Base-by-base conservation (phyloP, 2,329 filamentous ascomycete genomes). In the Xylariaceae sp. region DNA sequence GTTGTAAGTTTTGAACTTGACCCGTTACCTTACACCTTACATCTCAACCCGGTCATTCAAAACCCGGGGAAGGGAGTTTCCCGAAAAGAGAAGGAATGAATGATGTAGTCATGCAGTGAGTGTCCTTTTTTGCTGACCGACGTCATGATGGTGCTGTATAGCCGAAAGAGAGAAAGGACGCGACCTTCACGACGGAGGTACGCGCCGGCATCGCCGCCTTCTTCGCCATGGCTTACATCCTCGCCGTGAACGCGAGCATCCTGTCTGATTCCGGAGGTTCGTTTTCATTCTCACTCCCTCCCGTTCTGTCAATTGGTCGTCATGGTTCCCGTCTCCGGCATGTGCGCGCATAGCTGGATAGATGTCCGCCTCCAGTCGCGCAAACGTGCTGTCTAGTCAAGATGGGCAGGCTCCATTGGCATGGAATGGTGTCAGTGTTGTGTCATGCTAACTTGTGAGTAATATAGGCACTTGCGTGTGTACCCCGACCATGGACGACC, bases 171-270 rank as follows among this genome's bases (percentile, higher is more conserved):
- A 78, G 85, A 37, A 83, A 85, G 57, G 81, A 81, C 15, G 83
- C 85, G 21, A 73, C 74, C 52, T 94, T 94, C 68, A 78, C 86
- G 54, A 94, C 87, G 34, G 88, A 94, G 65, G 70, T 94, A 38
- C 82, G 88, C 46, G 88, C 85, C 43, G 88, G 88, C 33, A 66
- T 94, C 26, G 85, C 86, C 17, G 88, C 85, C 13, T 77, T 76
- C 56, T 76, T 77, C 55, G 73, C 75, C 15, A 81, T 82, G 81
- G 78, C 78, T 36, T 83, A 82, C 33, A 59, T 59, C 30, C 44
- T 59, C 19, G 55, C 56, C 9, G 56, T 59, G 11, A 59, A 59
- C 33, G 47, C 55, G 2, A 55, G 54, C 36, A 57, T 59, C 35
- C 45, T 59, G 26, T 38, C 52, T 21, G 55, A 59, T 18, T 53